phyloP scores from a whole-genome alignment of 257 asterid species.

The Capsicum chinense region DNA sequence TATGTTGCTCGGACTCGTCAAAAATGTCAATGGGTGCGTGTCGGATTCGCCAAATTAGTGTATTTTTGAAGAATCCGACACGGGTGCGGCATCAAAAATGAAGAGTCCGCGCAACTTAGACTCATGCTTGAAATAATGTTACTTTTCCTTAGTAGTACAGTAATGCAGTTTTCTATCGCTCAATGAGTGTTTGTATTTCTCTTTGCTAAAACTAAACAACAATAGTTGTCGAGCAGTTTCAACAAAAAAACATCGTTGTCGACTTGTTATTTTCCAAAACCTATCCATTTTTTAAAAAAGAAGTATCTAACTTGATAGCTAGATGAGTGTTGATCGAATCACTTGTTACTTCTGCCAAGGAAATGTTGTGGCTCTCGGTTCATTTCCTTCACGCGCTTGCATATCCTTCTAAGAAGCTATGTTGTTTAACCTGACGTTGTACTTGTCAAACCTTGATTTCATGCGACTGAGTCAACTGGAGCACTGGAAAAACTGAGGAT shows the following conservation, averaged over 20 bases:
- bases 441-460: not conserved
- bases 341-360: not conserved
- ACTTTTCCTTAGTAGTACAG: not conserved
- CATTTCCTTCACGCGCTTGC: not conserved
- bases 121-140: conserved; percentile 3
- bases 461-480: not conserved
- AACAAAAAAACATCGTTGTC: too few species aligned
- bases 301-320: not conserved
- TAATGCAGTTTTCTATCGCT: not conserved
- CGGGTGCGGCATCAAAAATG: too few species aligned
- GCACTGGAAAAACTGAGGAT: not conserved
- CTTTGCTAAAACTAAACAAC: conserved; percentile 10
- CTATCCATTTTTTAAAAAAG: not conserved
- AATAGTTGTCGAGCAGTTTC: not conserved
- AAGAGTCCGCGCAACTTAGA: too few species aligned
- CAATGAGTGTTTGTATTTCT: not conserved
- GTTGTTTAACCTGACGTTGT: not conserved
- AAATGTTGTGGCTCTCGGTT: not conserved
- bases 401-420: conserved; percentile 9
- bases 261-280: not conserved
- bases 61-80: too few species aligned
- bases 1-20: too few species aligned
- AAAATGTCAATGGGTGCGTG: too few species aligned
- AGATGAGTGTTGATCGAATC: not conserved
- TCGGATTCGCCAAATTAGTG: too few species aligned